Evolutionary conservation across 1,139 yeast species (phyloP).

Genomic region (Wickerhamiella infanticola): DNA sequence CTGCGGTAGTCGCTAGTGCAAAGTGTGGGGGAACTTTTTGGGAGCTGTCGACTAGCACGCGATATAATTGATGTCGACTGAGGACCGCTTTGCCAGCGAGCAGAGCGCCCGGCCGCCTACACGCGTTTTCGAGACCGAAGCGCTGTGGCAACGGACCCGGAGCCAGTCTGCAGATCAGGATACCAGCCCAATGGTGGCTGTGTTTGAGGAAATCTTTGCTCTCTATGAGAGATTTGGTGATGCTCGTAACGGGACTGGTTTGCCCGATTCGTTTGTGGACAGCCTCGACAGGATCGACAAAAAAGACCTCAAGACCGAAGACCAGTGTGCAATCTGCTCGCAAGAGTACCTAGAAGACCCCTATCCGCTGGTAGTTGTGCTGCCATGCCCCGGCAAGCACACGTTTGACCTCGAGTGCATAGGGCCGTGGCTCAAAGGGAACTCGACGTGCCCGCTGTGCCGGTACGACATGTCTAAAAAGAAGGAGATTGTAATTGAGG

Average conservation of each 20-base stretch:
- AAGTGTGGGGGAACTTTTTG: too few relatives aligned
- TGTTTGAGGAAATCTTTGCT: background rate
- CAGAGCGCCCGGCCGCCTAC: background rate
- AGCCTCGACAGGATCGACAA: constrained; percentile 54
- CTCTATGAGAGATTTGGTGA: constrained; percentile 2
- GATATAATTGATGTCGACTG: too few relatives aligned
- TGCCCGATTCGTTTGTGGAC: constrained; percentile 56
- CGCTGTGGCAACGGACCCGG: background rate
- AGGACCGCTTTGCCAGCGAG: too few relatives aligned
- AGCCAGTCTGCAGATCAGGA: background rate
- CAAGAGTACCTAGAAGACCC: constrained; percentile 53
- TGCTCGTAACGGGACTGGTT: constrained; percentile 32
- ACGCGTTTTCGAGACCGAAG: background rate
- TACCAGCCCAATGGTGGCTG: background rate
- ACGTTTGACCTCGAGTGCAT: constrained; percentile 80
- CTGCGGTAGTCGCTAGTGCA: too few relatives aligned
- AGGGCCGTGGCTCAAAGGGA: constrained; percentile 71
- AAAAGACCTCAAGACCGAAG: constrained; percentile 34
- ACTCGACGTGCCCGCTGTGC: constrained; percentile 80
- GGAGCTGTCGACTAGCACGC: too few relatives aligned
- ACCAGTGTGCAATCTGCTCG: constrained; percentile 76
- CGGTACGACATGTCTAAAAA: constrained; percentile 49
- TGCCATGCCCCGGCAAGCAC: constrained; percentile 64
- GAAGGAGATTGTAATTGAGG: constrained; percentile 29
- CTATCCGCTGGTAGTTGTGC: constrained; percentile 62